These are phyloP conservation scores for Penicillium occitanis DNA, from an alignment of 2,329 filamentous ascomycete species.

Conservation along the genomic window DNA sequence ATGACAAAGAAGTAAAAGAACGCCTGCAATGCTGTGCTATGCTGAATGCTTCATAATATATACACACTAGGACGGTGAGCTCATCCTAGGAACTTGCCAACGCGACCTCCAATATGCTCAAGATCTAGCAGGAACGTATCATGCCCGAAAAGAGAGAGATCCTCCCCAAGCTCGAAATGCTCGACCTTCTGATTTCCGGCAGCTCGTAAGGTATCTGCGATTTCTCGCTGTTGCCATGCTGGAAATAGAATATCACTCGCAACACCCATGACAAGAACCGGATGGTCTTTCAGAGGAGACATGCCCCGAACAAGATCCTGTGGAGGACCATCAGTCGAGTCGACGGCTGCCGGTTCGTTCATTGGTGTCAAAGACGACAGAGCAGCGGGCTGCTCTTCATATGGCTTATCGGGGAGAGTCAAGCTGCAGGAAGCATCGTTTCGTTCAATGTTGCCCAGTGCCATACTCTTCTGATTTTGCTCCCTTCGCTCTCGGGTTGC, in stretches of 20 bases:
- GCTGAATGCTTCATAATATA: slow-evolving; percentile 9
- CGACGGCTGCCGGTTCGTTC: slow-evolving; percentile 31
- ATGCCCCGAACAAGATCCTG: slow-evolving; percentile 78
- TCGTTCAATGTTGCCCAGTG: slow-evolving; percentile 35
- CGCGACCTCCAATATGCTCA: slow-evolving; percentile 82
- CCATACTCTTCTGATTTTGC: slow-evolving; percentile 59
- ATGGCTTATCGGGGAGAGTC: slow-evolving; percentile 77
- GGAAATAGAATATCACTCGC: slow-evolving; percentile 96
- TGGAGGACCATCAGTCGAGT: slow-evolving; percentile 56
- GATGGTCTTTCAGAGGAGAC: slow-evolving; percentile 68
- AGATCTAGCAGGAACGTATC: slow-evolving; percentile 94
- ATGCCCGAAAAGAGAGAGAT: slow-evolving; percentile 91
- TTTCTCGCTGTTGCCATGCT: slow-evolving; percentile 95
- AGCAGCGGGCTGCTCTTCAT: slow-evolving; percentile 75
- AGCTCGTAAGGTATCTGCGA: slow-evolving; percentile 76
- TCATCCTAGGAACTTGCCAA: slow-evolving; percentile 74
- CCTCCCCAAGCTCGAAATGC: slow-evolving; percentile 89
- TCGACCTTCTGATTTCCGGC: slow-evolving; percentile 78
- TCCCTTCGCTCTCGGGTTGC: slow-evolving; percentile 63
- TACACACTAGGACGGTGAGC: slow-evolving; percentile 1
- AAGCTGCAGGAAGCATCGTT: slow-evolving; percentile 67
- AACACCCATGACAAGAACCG: slow-evolving; percentile 86
- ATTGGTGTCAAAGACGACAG: slow-evolving; percentile 38
- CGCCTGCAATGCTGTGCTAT: slow-evolving; percentile 19
- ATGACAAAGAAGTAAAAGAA: neutral